Conservation (phyloP, 75 land plant species). For the Pseudotsuga menziesii region DNA sequence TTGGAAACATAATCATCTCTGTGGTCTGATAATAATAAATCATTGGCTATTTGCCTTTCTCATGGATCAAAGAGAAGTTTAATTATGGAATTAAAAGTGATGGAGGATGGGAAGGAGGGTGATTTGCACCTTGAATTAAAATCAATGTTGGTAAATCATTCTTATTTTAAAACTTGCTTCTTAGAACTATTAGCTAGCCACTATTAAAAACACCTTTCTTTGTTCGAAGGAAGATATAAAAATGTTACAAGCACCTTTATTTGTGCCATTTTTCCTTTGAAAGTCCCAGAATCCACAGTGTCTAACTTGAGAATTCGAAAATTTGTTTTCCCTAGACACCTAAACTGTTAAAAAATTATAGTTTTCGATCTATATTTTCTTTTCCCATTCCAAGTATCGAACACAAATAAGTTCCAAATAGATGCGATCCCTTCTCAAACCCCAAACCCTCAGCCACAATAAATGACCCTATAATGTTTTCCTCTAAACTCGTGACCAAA, state of each 20-base stretch:
- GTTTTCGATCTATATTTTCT: neutral
- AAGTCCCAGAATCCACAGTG: conserved; percentile 7
- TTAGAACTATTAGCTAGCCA: neutral
- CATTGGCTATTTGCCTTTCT: too few species aligned
- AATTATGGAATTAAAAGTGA: too few species aligned
- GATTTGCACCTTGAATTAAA: neutral
- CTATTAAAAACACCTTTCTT: neutral
- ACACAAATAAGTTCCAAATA: neutral
- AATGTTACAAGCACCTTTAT: too few species aligned
- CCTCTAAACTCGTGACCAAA: neutral
- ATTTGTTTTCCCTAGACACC: conserved; percentile 20
- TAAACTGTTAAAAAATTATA: conserved; percentile 2
- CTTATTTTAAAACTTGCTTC: neutral
- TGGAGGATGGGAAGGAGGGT: neutral
- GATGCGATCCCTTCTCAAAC: neutral
- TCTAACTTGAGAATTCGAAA: conserved; percentile 1
- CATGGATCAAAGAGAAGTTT: too few species aligned
- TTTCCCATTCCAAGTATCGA: neutral
- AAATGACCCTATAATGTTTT: neutral
- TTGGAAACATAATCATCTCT: too few species aligned
- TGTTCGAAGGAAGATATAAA: too few species aligned
- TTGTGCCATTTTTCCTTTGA: conserved; percentile 13
- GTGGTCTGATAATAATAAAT: too few species aligned
- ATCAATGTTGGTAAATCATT: neutral
- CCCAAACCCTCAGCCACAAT: neutral